Conservation (phyloP, 805 yeast genomes). For the Suhomyces faveliae region DNA sequence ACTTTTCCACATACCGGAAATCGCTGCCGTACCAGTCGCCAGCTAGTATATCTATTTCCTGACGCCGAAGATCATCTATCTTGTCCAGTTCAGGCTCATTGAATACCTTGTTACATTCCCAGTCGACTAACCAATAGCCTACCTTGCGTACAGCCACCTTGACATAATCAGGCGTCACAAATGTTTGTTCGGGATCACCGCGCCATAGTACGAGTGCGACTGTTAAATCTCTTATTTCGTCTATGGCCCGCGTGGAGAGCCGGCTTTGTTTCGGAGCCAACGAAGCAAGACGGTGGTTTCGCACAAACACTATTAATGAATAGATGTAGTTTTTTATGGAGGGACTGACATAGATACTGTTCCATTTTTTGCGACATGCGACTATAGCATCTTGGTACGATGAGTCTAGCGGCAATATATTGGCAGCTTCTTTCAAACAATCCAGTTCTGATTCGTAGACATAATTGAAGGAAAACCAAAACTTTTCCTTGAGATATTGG, state of each 20-base stretch:
- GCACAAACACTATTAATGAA: conserved; percentile 34
- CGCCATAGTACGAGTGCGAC: conserved; percentile 26
- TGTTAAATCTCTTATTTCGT: conserved; percentile 27
- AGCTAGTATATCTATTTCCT: conserved; percentile 33
- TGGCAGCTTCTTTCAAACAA: neutral
- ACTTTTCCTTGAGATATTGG: conserved; percentile 14
- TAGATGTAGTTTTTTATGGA: conserved; percentile 37
- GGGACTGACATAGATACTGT: conserved; percentile 29
- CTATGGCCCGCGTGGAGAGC: conserved; percentile 32
- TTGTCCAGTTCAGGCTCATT: conserved; percentile 1
- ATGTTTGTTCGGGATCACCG: conserved; percentile 12
- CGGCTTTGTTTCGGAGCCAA: conserved; percentile 36
- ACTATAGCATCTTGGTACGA: conserved; percentile 2
- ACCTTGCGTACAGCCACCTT: conserved; percentile 39
- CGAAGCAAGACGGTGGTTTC: conserved; percentile 41
- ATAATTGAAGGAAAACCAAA: conserved; percentile 14
- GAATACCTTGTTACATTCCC: conserved; percentile 29
- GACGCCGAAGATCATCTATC: conserved; percentile 10
- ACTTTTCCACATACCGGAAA: conserved; percentile 31
- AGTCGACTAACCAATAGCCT: conserved; percentile 45
- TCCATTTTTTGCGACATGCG: neutral
- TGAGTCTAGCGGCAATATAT: neutral
- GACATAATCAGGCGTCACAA: conserved; percentile 37
- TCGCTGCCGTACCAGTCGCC: conserved; percentile 48
- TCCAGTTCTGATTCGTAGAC: conserved; percentile 9